Conservation (phyloP, 139 green algal species). For the Coelastrella sp. region DNA sequence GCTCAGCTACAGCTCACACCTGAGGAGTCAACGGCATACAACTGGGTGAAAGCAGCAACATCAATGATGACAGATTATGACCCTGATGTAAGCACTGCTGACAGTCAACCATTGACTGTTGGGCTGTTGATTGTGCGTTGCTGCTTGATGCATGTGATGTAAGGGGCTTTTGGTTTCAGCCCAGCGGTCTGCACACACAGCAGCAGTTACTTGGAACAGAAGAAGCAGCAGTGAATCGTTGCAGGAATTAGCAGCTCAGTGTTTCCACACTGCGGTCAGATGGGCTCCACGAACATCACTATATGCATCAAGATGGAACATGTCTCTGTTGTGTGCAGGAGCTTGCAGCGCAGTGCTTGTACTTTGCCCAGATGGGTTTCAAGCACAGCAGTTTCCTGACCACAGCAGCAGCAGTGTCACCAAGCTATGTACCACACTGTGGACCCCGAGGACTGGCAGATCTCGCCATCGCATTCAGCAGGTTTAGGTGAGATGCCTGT, state of each 20-base stretch:
- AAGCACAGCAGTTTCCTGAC: conserved; percentile 27
- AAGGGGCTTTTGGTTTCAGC: not conserved
- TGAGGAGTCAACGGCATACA: not conserved
- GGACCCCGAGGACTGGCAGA: conserved; percentile 22
- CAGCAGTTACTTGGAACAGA: too few relatives aligned
- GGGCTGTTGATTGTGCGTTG: not conserved
- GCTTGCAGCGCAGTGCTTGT: not conserved
- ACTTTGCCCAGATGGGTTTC: conserved; percentile 9
- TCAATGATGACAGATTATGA: not conserved
- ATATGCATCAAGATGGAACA: not conserved
- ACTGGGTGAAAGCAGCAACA: not conserved
- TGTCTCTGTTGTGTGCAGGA: not conserved
- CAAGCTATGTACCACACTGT: not conserved
- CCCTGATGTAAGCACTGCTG: conserved; percentile 8
- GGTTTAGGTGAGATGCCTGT: not conserved
- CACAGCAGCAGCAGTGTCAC: not conserved
- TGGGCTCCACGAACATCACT: not conserved
- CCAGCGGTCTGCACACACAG: too few relatives aligned
- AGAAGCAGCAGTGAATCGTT: too few relatives aligned
- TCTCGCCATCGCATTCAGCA: conserved; percentile 17
- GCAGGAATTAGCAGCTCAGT: too few relatives aligned
- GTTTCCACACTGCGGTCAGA: too few relatives aligned
- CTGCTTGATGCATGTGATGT: not conserved
- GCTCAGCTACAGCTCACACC: not conserved
- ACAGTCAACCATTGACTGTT: not conserved